These are phyloP conservation scores for Skeletonema tropicum DNA, from an alignment of 108 stramenopile species.

Conservation along the genomic window DNA sequence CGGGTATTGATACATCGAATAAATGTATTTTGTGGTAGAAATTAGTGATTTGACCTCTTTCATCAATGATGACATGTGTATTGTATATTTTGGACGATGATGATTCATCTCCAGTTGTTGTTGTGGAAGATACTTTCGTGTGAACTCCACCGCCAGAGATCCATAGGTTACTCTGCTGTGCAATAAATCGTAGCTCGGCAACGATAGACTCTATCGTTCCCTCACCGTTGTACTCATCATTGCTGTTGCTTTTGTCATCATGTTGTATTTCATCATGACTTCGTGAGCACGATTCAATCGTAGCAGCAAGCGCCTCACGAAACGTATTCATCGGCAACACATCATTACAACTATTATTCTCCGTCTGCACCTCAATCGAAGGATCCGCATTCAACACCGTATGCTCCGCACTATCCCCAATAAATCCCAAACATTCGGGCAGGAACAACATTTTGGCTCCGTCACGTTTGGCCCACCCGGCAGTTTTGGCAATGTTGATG, in stretches of 20 bases:
- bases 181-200: slow-evolving; percentile 74
- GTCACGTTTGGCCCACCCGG: slow-evolving; percentile 57
- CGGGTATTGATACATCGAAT: slow-evolving; percentile 92
- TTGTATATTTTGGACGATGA: slow-evolving; percentile 90
- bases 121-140: slow-evolving; percentile 46
- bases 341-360: not conserved
- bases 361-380: slow-evolving; percentile 17
- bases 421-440: slow-evolving; percentile 87
- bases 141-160: slow-evolving; percentile 87
- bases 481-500: slow-evolving; percentile 70
- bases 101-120: slow-evolving; percentile 12
- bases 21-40: slow-evolving; percentile 95
- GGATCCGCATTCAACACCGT: slow-evolving; percentile 77
- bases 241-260: not conserved
- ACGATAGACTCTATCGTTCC: slow-evolving; percentile 56
- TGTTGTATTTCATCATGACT: slow-evolving; percentile 2
- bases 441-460: slow-evolving; percentile 79
- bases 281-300: slow-evolving; percentile 20
- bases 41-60: slow-evolving; percentile 55
- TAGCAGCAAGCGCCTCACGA: slow-evolving; percentile 21
- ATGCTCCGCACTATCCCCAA: slow-evolving; percentile 68
- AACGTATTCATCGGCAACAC: slow-evolving; percentile 16
- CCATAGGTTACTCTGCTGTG: slow-evolving; percentile 66
- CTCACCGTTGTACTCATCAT: not conserved
- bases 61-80: slow-evolving; percentile 92